phyloP scores from a whole-genome alignment of 257 asterid species.

The Nicotiana attenuata region DNA sequence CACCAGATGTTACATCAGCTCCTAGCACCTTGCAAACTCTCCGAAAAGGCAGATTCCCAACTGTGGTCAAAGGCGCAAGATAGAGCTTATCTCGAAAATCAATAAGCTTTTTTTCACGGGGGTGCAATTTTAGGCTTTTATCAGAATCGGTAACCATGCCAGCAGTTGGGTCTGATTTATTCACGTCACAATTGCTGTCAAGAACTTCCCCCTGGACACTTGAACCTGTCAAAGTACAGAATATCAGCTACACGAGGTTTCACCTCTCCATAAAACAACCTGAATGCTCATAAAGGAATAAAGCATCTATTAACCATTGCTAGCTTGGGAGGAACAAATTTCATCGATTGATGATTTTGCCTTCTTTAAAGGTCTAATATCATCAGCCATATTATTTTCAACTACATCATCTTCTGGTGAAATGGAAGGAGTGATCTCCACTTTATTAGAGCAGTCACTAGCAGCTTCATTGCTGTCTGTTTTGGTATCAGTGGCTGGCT shows the following conservation, averaged over 20 bases:
- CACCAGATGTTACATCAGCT: slow-evolving; percentile 97
- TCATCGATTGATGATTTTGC: slow-evolving; percentile 52
- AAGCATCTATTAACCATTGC: slow-evolving; percentile 36
- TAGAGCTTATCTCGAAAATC: slow-evolving; percentile 86
- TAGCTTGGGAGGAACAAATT: slow-evolving; percentile 24
- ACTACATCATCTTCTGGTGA: slow-evolving; percentile 32
- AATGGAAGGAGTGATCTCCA: slow-evolving; percentile 26
- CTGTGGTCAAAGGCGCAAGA: slow-evolving; percentile 96
- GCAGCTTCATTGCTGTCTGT: slow-evolving; percentile 24
- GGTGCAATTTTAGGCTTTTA: slow-evolving; percentile 70
- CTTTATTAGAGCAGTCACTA: slow-evolving; percentile 20
- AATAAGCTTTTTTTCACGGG: slow-evolving; percentile 77
- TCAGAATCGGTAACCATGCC: slow-evolving; percentile 45
- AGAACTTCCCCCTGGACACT: slow-evolving; percentile 21
- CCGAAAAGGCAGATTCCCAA: slow-evolving; percentile 88
- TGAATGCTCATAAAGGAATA: slow-evolving; percentile 2
- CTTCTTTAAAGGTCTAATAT: slow-evolving; percentile 65
- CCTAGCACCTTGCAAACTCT: slow-evolving; percentile 91
- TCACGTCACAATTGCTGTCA: slow-evolving; percentile 21
- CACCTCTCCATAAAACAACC: neutral
- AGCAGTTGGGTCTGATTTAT: slow-evolving; percentile 17
- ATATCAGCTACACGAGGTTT: slow-evolving; percentile 1
- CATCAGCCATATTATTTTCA: slow-evolving; percentile 33
- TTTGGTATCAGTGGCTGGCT: slow-evolving; percentile 30
- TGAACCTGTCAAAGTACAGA: slow-evolving; percentile 32